Evolutionary conservation across 176 grass and related monocot species (phyloP), one percentile per base, ranked within the genome.

Genomic region (Oryza glumipatula): DNA sequence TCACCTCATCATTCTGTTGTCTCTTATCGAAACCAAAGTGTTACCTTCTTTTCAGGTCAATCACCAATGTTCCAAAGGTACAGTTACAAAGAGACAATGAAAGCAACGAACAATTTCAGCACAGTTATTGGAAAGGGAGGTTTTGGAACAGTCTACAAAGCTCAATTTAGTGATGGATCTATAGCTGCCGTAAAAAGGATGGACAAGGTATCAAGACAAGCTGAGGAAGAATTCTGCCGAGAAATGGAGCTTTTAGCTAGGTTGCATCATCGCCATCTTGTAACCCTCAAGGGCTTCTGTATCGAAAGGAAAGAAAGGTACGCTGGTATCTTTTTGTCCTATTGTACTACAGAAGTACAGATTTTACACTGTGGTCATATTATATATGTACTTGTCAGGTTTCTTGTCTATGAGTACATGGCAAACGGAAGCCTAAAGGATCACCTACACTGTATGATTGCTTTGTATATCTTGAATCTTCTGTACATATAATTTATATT

Each of bases 221-320:
- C 93, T 0, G 96, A 99, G 88, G 96, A 99, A 88, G 96, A 99
- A 44, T 99, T 99, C 78, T 96, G 93, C 54, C 66, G 84, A 64
- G 96, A 99, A 90, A 99, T 99, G 76, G 96, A 99, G 80, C 91
- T 99, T 65, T 87, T 99, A 24, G 91, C 96, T 76, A 95, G 96
- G 76, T 81, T 99, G 72, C 96, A 99, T 49, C 96, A 99, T 85
- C 96, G 96, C 26, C 93, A 99, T 92, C 96, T 99, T 70, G 96
- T 99, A 67, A 88, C 84, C 63, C 89, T 99, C 4, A 99, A 96
- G 79, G 93, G 93, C 46, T 96, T 96, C 24, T 99, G 96, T 67
- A 89, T 94, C 48, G 93, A 96, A 85, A 93, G 84, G 79, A 93
- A 89, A 76, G 93, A 99, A 88, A 95, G 96, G 96, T 96, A 88